phyloP scores from a whole-genome alignment of 164 flowering plant species.

The Macadamia integrifolia region DNA sequence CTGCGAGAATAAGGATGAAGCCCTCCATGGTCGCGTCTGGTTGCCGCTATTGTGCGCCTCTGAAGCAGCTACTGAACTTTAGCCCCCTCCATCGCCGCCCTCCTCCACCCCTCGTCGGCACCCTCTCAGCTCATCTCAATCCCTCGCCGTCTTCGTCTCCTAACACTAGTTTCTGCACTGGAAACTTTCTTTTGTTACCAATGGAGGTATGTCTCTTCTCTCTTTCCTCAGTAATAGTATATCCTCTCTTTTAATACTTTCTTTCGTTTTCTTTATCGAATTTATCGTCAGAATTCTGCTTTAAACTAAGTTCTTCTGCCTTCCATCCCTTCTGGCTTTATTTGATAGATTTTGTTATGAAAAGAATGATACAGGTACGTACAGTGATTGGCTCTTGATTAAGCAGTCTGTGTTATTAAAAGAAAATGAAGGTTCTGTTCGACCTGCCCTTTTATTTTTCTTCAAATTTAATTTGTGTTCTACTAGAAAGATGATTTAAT shows the following conservation, averaged over 20 bases:
- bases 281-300: not conserved
- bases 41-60: conserved; percentile 38
- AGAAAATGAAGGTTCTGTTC: not conserved
- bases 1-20: not conserved
- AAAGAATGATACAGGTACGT: too few relatives aligned
- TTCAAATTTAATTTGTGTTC: too few relatives aligned
- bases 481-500: too few relatives aligned
- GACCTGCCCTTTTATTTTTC: too few relatives aligned
- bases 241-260: not conserved
- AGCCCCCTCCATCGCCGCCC: conserved; percentile 12
- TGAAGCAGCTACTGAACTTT: conserved; percentile 17
- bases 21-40: not conserved
- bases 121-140: conserved; percentile 6
- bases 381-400: too few relatives aligned
- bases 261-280: not conserved
- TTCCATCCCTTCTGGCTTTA: not conserved
- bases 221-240: not conserved
- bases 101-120: conserved; percentile 7
- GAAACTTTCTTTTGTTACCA: conserved; percentile 29
- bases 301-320: not conserved
- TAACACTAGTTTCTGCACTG: conserved; percentile 23
- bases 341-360: too few relatives aligned
- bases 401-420: too few relatives aligned
- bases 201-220: conserved; percentile 38
- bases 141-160: conserved; percentile 3